phyloP scores from a whole-genome alignment of 2,329 filamentous ascomycete species.

The Beauveria bassiana region DNA sequence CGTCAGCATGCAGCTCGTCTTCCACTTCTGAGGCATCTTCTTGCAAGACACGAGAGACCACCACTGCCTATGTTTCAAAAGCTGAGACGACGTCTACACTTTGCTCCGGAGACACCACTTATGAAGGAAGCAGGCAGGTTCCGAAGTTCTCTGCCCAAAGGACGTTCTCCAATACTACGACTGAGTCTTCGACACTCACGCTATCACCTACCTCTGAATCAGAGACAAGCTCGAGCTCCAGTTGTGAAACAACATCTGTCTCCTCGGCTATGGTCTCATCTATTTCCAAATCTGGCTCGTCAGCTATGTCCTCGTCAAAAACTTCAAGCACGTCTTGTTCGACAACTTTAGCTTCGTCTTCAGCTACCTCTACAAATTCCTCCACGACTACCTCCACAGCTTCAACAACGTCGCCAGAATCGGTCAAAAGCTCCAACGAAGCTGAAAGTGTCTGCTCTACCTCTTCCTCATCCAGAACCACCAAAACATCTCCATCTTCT shows the following conservation, averaged over 20 bases:
- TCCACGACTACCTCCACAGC: neutral
- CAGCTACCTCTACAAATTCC: neutral
- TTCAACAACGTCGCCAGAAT: neutral
- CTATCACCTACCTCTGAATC: neutral
- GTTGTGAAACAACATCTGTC: neutral
- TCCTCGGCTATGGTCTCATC: neutral
- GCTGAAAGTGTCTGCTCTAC: neutral
- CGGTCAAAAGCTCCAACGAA: neutral
- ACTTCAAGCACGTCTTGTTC: neutral
- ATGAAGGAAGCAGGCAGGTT: neutral
- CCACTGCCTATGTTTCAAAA: neutral
- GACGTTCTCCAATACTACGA: slow-evolving; percentile 1
- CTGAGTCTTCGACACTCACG: neutral
- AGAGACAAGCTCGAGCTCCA: neutral
- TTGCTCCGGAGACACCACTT: neutral
- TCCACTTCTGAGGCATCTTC: neutral
- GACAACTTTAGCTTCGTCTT: neutral
- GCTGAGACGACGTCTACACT: neutral
- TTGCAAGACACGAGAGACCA: neutral
- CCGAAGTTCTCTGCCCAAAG: neutral
- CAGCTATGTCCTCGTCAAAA: neutral
- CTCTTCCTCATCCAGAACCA: neutral
- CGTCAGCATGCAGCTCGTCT: neutral
- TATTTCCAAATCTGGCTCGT: neutral
- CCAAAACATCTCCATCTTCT: neutral